Conservation (phyloP, 176 grass and related monocot genomes). For the sorghum (Sorghum bicolor) region Sorghum_bicolor_NCBIv3 NC_012873.2:4735501-4736000, state of each 20-base stretch:
- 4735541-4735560: not conserved
- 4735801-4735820: not conserved
- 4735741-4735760: not conserved
- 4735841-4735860: not conserved
- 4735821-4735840: not conserved
- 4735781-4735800: not conserved
- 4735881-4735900: slow-evolving; percentile 48
- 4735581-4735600: not conserved
- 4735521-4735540: slow-evolving; percentile 18
- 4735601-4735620: not conserved
- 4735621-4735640: not conserved
- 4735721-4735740: not conserved
- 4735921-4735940: slow-evolving; percentile 47
- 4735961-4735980: slow-evolving; percentile 40
- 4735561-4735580: not conserved
- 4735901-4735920: slow-evolving; percentile 51
- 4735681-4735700: not conserved
- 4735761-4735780: not conserved
- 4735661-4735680: not conserved
- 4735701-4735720: not conserved
- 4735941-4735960: slow-evolving; percentile 34
- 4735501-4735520: not conserved
- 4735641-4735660: not conserved
- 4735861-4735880: slow-evolving; percentile 42
- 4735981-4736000: slow-evolving; percentile 38